Percentiles rank a stretch among this genome's conserved stretches.
Conservation (phyloP, 1,284 basidiomycete species). For the Volvariella surrecta region DNA sequence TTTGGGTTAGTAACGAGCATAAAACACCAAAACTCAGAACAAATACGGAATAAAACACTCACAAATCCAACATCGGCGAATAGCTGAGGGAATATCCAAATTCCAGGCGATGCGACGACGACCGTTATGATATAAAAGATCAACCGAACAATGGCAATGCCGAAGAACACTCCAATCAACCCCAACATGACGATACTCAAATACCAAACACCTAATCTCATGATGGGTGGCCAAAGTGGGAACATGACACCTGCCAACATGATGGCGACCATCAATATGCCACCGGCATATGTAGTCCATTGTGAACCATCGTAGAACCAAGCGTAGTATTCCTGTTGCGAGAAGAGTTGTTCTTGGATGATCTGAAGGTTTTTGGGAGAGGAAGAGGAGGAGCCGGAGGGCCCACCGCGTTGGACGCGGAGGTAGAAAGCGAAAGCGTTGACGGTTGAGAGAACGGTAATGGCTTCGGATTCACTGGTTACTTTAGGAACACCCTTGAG, state of each 20-base stretch:
- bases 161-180: conserved; percentile 88
- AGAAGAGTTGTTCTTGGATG: conserved; percentile 77
- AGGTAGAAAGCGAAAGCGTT: conserved; percentile 88
- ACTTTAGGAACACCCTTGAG: conserved; percentile 79
- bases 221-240: conserved; percentile 91
- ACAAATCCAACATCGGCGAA: conserved; percentile 99
- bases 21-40: background rate
- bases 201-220: conserved; percentile 97
- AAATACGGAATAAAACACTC: conserved; percentile 32
- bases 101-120: conserved; percentile 80
- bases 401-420: conserved; percentile 73
- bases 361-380: conserved; percentile 80
- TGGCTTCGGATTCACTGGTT: conserved; percentile 72
- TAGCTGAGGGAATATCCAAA: conserved; percentile 98
- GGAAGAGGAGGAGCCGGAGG: conserved; percentile 56
- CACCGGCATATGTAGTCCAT: conserved; percentile 90
- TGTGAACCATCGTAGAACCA: conserved; percentile 98
- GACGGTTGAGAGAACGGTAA: conserved; percentile 58
- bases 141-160: conserved; percentile 83
- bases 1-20: background rate
- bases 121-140: conserved; percentile 95
- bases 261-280: conserved; percentile 84
- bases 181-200: conserved; percentile 84
- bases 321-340: conserved; percentile 78
- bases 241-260: conserved; percentile 99